These are phyloP conservation scores for Geotrichum citri-aurantii DNA, from an alignment of 1,139 yeast species.

Conservation along the genomic window DNA sequence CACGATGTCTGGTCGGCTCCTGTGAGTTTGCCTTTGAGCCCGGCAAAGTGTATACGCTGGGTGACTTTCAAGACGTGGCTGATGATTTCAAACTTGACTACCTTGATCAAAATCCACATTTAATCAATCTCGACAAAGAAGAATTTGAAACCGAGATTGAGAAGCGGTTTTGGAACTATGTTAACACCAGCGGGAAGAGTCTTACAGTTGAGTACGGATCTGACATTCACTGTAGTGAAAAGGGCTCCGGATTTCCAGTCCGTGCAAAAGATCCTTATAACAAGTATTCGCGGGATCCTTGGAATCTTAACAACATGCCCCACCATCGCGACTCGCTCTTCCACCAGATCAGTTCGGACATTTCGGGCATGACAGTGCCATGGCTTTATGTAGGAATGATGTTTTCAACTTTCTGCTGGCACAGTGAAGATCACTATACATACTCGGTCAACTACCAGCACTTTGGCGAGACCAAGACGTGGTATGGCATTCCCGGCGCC, in stretches of 20 bases:
- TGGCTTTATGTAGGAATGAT: conserved; percentile 58
- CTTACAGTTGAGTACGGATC: conserved; percentile 49
- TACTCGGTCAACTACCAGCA: conserved; percentile 64
- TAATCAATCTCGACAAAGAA: conserved; percentile 22
- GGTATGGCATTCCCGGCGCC: conserved; percentile 76
- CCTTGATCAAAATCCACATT: conserved; percentile 47
- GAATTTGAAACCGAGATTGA: conserved; percentile 28
- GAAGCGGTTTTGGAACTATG: conserved; percentile 36
- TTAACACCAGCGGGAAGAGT: conserved; percentile 37
- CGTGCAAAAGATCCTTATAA: conserved; percentile 30
- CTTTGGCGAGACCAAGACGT: conserved; percentile 62
- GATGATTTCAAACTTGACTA: conserved; percentile 42
- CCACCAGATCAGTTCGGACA: conserved; percentile 41
- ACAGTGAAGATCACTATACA: conserved; percentile 67
- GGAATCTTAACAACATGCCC: conserved; percentile 70
- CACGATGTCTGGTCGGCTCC: conserved; percentile 73
- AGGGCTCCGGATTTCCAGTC: conserved; percentile 51
- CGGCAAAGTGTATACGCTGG: conserved; percentile 53
- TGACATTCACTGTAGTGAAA: conserved; percentile 41
- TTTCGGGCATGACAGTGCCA: conserved; percentile 44
- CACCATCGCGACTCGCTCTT: conserved; percentile 50
- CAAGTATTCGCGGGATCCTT: conserved; percentile 45
- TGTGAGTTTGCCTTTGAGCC: conserved; percentile 90
- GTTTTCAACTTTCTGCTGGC: conserved; percentile 69
- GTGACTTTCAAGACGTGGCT: conserved; percentile 57